Conservation (phyloP, 345 rosid genomes). For the Rhodamnia argentea region DNA sequence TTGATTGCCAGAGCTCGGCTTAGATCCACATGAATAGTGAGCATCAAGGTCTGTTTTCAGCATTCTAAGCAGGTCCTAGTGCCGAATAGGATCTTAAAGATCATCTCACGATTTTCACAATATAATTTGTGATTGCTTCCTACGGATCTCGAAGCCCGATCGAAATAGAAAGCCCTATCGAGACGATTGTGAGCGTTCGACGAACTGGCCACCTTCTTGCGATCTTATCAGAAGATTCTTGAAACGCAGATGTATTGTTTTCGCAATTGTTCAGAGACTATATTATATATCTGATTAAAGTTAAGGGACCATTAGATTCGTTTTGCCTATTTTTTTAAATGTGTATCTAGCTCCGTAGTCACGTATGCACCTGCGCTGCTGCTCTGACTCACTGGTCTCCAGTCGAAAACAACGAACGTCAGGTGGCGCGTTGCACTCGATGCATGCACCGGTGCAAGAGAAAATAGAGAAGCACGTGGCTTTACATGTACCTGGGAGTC, state of each 20-base stretch:
- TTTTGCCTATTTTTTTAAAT: too few relatives aligned
- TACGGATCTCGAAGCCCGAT: background rate
- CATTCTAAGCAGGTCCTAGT: background rate
- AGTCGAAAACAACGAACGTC: too few relatives aligned
- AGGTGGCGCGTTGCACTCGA: too few relatives aligned
- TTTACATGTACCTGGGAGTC: too few relatives aligned
- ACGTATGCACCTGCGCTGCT: too few relatives aligned
- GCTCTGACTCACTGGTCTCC: too few relatives aligned
- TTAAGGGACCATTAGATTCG: too few relatives aligned
- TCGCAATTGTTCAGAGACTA: background rate
- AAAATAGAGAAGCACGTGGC: too few relatives aligned
- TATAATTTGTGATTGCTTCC: background rate
- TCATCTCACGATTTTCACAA: background rate
- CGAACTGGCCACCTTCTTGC: rapidly evolving
- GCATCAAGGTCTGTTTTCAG: background rate
- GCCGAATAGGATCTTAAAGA: background rate
- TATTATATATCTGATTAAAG: background rate
- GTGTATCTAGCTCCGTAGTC: too few relatives aligned
- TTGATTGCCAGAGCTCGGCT: background rate
- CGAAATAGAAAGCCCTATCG: background rate
- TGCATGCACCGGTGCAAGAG: too few relatives aligned
- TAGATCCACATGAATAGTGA: background rate
- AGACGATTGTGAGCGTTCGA: background rate
- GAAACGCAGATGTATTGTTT: background rate
- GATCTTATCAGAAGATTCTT: rapidly evolving